Evolutionary conservation across 2,329 filamentous ascomycete species (phyloP).

Genomic region (Colletotrichum tabaci): DNA sequence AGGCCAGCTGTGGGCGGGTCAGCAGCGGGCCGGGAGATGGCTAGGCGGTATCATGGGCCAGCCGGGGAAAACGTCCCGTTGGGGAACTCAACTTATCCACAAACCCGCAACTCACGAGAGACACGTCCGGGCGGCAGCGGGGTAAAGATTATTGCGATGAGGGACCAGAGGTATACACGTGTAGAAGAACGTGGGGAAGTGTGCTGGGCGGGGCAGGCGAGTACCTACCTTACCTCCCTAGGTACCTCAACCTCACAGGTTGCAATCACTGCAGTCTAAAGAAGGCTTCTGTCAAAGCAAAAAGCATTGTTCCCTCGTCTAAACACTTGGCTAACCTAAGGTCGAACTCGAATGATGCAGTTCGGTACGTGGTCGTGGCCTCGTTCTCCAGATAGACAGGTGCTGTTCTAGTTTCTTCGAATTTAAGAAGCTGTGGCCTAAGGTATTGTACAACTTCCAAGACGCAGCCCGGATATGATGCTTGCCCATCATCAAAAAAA

Average conservation of each 20-base stretch:
- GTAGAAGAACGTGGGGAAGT: neutral
- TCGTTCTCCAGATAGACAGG: neutral
- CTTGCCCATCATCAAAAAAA: slow-evolving; percentile 8
- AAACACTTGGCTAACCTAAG: neutral
- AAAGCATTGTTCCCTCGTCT: neutral
- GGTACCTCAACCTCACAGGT: neutral
- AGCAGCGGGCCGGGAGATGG: slow-evolving; percentile 16
- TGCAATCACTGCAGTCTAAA: neutral
- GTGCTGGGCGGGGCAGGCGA: neutral
- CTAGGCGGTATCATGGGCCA: slow-evolving; percentile 10
- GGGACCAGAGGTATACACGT: neutral
- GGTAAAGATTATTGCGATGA: neutral
- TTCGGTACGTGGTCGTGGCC: slow-evolving; percentile 5
- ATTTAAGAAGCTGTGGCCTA: slow-evolving; percentile 19
- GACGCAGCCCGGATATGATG: slow-evolving; percentile 15
- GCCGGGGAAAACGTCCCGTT: neutral
- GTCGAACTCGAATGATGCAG: neutral
- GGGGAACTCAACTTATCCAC: neutral
- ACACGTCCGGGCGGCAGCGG: neutral
- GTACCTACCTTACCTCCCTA: too few relatives aligned
- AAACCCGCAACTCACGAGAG: neutral
- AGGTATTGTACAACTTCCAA: slow-evolving; percentile 33
- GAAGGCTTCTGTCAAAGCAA: neutral
- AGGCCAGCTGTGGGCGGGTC: neutral
- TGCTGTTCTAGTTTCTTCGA: slow-evolving; percentile 29